Evolutionary conservation across 2,329 filamentous ascomycete species (phyloP).

Genomic region (Diaporthe sp.): DNA sequence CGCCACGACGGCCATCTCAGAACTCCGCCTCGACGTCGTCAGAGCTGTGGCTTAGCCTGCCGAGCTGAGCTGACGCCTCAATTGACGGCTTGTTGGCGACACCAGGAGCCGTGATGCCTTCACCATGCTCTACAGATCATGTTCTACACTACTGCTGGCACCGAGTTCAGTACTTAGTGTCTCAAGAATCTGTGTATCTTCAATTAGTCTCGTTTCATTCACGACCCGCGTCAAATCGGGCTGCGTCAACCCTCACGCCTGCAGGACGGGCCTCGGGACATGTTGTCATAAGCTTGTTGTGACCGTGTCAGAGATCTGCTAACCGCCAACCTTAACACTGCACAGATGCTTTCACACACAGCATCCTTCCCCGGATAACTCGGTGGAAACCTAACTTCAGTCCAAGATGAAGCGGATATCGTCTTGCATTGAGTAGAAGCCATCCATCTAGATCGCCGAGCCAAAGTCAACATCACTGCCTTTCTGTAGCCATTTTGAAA

Average conservation of each 20-base stretch:
- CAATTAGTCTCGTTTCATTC: neutral
- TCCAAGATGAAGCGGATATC: neutral
- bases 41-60: neutral
- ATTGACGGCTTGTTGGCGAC: neutral
- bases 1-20: neutral
- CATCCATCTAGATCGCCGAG: neutral
- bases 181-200: neutral
- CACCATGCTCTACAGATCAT: too few species aligned
- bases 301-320: conserved; percentile 2
- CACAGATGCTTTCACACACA: neutral
- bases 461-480: neutral
- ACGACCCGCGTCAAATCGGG: neutral
- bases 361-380: neutral
- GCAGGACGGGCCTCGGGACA: neutral
- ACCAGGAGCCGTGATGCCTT: neutral
- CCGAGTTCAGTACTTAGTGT: neutral
- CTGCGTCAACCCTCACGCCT: neutral
- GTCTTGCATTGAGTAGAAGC: conserved; percentile 10
- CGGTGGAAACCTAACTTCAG: neutral
- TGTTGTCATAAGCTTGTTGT: neutral
- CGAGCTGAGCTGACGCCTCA: neutral
- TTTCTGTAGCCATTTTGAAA: neutral
- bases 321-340: conserved; percentile 3
- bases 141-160: neutral
- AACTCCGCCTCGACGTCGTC: neutral